These are phyloP conservation scores for Spiraea crenata DNA, from an alignment of 331 rosid species.

Conservation along the genomic window DNA sequence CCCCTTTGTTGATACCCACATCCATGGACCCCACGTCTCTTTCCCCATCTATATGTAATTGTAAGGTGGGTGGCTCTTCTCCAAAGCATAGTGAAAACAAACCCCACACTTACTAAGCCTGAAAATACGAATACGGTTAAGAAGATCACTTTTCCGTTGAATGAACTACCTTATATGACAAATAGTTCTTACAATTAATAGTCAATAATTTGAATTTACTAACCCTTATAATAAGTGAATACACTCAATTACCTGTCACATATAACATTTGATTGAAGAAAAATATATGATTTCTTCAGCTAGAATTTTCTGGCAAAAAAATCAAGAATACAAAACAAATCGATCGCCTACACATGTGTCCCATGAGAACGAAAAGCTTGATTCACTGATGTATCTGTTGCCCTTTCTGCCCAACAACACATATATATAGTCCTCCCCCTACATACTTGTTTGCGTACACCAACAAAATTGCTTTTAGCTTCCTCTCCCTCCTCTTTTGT, in stretches of 20 bases:
- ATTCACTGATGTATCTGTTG: conserved; percentile 25
- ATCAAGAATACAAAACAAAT: background rate
- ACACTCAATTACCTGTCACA: no score
- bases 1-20: conserved; percentile 43
- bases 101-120: conserved; percentile 25
- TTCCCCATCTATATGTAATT: conserved; percentile 33
- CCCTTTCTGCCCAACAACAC: conserved; percentile 9
- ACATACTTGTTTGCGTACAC: conserved; percentile 50
- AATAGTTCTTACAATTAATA: no score
- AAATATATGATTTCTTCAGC: no score
- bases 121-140: no score
- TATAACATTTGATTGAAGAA: no score
- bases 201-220: no score
- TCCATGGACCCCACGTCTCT: conserved; percentile 47
- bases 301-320: no score
- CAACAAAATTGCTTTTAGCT: background rate
- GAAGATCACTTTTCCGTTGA: no score
- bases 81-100: conserved; percentile 35
- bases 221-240: no score
- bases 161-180: no score
- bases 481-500: conserved; percentile 16
- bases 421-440: conserved; percentile 47
- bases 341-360: background rate
- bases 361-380: conserved; percentile 12
- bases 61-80: conserved; percentile 34